These are phyloP conservation scores for Tilletiopsis washingtonensis DNA, from an alignment of 1,284 basidiomycete species.

Conservation along the genomic window DNA sequence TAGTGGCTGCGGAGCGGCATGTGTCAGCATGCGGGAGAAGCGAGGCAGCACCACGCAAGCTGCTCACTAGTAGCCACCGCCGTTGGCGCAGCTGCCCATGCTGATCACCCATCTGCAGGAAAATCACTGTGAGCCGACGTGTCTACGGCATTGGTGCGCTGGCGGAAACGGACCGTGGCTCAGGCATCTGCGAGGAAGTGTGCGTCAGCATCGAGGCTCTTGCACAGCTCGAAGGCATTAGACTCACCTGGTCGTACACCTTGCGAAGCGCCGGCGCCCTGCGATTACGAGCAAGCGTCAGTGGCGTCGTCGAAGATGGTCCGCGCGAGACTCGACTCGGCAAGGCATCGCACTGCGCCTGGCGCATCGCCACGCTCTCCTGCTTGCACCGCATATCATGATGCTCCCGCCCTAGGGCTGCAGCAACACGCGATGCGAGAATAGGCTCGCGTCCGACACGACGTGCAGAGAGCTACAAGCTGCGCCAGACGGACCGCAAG, in stretches of 20 bases:
- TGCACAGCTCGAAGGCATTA: constrained; percentile 5
- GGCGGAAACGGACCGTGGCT: neutral
- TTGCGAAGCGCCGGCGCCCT: constrained; percentile 49
- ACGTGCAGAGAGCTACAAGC: too few species aligned
- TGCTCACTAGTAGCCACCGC: constrained; percentile 66
- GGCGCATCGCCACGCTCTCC: too few species aligned
- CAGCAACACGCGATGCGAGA: too few species aligned
- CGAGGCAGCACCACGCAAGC: neutral
- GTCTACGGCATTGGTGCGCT: too few species aligned
- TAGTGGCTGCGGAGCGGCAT: constrained; percentile 51
- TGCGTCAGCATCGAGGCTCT: neutral
- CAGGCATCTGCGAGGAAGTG: neutral
- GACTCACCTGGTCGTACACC: constrained; percentile 24
- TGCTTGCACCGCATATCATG: too few species aligned
- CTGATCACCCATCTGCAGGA: constrained; percentile 85
- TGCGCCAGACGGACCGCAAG: too few species aligned
- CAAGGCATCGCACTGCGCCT: too few species aligned
- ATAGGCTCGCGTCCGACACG: too few species aligned
- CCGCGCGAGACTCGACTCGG: too few species aligned
- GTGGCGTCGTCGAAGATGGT: too few species aligned
- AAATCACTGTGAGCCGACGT: neutral
- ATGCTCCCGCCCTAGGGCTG: too few species aligned
- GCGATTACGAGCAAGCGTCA: neutral
- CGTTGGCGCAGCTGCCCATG: constrained; percentile 99
- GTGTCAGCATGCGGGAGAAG: constrained; percentile 4